These are phyloP conservation scores for Tetrahymena elliotti DNA, from an alignment of 73 alveolate genomes.

Conservation along the genomic window DNA sequence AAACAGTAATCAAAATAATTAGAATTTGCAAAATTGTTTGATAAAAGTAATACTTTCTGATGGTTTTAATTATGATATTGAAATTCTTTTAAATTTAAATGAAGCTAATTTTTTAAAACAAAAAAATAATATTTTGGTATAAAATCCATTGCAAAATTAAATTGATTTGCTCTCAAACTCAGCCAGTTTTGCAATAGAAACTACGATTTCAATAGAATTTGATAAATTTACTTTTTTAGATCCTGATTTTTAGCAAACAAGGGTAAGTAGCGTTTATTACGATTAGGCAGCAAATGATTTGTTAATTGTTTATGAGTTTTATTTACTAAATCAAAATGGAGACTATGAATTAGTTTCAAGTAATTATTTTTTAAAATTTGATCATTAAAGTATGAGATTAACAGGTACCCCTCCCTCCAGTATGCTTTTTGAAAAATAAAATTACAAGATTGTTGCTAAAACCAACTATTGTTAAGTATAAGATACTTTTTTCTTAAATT, in stretches of 20 bases:
- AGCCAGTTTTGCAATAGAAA: background rate
- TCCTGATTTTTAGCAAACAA: background rate
- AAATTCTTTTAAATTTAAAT: too few relatives aligned
- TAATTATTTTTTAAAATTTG: background rate
- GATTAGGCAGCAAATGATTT: background rate
- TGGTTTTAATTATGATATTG: background rate
- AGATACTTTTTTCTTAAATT: background rate
- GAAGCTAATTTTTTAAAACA: background rate
- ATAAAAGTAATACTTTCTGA: background rate
- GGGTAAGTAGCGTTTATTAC: background rate
- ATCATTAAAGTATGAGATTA: background rate
- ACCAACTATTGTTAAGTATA: background rate
- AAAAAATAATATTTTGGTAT: too few relatives aligned
- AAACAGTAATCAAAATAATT: too few relatives aligned
- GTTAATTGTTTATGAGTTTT: background rate
- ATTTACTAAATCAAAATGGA: background rate
- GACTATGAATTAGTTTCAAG: background rate
- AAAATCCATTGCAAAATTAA: background rate
- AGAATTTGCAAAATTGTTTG: too few relatives aligned
- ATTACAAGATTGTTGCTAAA: background rate
- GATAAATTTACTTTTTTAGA: background rate
- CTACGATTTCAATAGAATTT: background rate
- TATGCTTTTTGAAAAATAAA: too few relatives aligned
- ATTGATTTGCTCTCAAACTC: background rate
- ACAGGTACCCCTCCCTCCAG: background rate